Conservation (phyloP, 768 basidiomycete genomes). For the Collybia sp. region DNA sequence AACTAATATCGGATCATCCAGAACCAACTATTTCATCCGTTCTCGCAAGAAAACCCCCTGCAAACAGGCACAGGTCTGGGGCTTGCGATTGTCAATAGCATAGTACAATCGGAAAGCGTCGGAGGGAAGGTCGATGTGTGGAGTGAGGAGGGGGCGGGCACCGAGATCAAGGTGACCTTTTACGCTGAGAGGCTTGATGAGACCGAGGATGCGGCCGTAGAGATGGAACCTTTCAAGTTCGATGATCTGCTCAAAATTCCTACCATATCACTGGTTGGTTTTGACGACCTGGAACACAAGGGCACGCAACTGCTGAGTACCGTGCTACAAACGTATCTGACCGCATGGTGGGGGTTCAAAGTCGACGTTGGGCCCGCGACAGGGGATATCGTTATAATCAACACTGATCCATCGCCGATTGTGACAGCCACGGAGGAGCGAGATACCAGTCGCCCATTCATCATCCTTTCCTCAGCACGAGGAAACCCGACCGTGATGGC, state of each 20-base stretch:
- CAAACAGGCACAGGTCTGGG: slow-evolving; percentile 93
- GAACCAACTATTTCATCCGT: slow-evolving; percentile 96
- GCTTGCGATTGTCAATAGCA: slow-evolving; percentile 92
- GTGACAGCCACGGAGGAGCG: slow-evolving; percentile 50
- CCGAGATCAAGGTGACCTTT: slow-evolving; percentile 87
- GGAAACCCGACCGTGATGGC: slow-evolving; percentile 60
- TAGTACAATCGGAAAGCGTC: slow-evolving; percentile 80
- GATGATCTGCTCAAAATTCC: slow-evolving; percentile 36
- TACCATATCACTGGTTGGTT: slow-evolving; percentile 67
- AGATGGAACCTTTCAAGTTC: slow-evolving; percentile 42
- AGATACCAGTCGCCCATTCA: slow-evolving; percentile 60
- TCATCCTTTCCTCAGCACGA: slow-evolving; percentile 70
- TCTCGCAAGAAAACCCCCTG: slow-evolving; percentile 93
- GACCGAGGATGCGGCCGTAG: slow-evolving; percentile 22
- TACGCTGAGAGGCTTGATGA: slow-evolving; percentile 59
- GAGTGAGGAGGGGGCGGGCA: slow-evolving; percentile 87
- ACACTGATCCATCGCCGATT: slow-evolving; percentile 68
- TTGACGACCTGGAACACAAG: slow-evolving; percentile 53
- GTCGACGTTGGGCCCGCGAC: slow-evolving; percentile 31
- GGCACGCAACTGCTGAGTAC: slow-evolving; percentile 66
- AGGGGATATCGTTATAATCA: slow-evolving; percentile 75
- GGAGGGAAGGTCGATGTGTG: slow-evolving; percentile 91
- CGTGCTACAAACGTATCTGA: slow-evolving; percentile 62
- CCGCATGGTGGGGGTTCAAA: slow-evolving; percentile 73
- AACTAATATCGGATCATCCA: slow-evolving; percentile 18